Percentiles rank a stretch among this genome's conserved stretches.
Evolutionary conservation across 2,329 filamentous ascomycete species (phyloP).

Genomic region (Tolypocladium tropicale): DNA sequence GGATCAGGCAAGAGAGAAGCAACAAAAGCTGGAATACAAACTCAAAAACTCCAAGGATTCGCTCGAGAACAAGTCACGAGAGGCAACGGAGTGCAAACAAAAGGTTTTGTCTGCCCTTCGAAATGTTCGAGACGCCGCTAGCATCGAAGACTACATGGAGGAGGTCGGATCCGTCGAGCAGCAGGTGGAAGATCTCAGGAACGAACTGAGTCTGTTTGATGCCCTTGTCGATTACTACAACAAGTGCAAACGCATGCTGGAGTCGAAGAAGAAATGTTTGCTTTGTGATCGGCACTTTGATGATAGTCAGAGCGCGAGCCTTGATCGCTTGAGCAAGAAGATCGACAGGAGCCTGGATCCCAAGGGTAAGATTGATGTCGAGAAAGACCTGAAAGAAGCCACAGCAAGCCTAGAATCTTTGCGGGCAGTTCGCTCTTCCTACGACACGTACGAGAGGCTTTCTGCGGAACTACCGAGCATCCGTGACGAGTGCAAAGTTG

Average conservation of each 20-base stretch:
- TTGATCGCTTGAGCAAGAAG: constrained; percentile 54
- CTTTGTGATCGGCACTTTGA: constrained; percentile 65
- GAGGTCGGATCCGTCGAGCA: constrained; percentile 41
- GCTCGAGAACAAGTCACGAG: constrained; percentile 51
- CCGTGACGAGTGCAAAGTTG: constrained; percentile 49
- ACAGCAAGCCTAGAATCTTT: constrained; percentile 46
- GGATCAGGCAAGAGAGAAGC: constrained; percentile 59
- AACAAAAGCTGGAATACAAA: constrained; percentile 67
- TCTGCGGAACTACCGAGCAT: constrained; percentile 61
- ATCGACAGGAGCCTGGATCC: constrained; percentile 55
- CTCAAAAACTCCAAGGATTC: constrained; percentile 56
- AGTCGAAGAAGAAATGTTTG: constrained; percentile 61
- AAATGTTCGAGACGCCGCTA: constrained; percentile 29
- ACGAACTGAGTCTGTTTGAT: constrained; percentile 59
- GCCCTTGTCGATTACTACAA: constrained; percentile 62
- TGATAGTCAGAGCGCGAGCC: constrained; percentile 43
- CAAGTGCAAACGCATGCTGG: constrained; percentile 54
- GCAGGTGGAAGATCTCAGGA: constrained; percentile 50
- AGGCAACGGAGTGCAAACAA: constrained; percentile 50
- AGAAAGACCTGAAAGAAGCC: constrained; percentile 46
- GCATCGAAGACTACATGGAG: constrained; percentile 43
- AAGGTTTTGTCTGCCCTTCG: constrained; percentile 41
- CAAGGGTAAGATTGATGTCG: constrained; percentile 49
- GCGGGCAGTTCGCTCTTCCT: constrained; percentile 53
- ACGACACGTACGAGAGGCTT: constrained; percentile 65